Conservation (phyloP, 768 basidiomycete species). For the Infundibulicybe gibba region DNA sequence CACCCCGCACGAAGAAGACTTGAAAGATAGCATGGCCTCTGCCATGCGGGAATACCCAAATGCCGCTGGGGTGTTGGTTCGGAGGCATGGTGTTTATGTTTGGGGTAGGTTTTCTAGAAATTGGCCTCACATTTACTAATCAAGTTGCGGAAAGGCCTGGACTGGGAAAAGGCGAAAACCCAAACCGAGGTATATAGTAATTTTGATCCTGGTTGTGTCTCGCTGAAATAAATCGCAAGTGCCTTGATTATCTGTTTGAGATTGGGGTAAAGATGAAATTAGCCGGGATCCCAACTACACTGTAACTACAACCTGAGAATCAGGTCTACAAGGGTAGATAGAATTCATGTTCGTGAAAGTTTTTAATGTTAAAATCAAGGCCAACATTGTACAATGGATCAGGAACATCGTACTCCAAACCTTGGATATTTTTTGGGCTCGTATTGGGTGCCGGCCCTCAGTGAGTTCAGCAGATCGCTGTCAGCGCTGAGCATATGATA, state of each 20-base stretch:
- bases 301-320: too few relatives aligned
- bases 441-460: too few relatives aligned
- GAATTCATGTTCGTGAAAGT: too few relatives aligned
- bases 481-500: too few relatives aligned
- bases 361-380: too few relatives aligned
- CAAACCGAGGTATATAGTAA: slow-evolving; percentile 64
- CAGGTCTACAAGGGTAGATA: too few relatives aligned
- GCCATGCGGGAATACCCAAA: slow-evolving; percentile 81
- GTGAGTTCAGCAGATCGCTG: too few relatives aligned
- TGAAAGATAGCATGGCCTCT: slow-evolving; percentile 84
- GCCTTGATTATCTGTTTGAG: slow-evolving; percentile 89
- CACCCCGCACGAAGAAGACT: slow-evolving; percentile 86
- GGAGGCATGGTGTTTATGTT: slow-evolving; percentile 80
- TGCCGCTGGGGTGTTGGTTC: slow-evolving; percentile 73
- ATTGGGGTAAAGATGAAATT: slow-evolving; percentile 81
- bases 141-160: slow-evolving; percentile 33
- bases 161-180: slow-evolving; percentile 89
- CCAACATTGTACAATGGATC: too few relatives aligned
- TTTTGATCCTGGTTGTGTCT: not conserved
- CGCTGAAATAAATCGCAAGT: slow-evolving; percentile 38
- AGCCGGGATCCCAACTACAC: slow-evolving; percentile 19
- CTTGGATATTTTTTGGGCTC: too few relatives aligned
- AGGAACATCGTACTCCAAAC: too few relatives aligned
- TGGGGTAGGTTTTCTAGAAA: slow-evolving; percentile 55
- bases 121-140: slow-evolving; percentile 3